phyloP scores from a whole-genome alignment of 495 filamentous ascomycete genomes.

The Lasiosphaeria ovina region DNA sequence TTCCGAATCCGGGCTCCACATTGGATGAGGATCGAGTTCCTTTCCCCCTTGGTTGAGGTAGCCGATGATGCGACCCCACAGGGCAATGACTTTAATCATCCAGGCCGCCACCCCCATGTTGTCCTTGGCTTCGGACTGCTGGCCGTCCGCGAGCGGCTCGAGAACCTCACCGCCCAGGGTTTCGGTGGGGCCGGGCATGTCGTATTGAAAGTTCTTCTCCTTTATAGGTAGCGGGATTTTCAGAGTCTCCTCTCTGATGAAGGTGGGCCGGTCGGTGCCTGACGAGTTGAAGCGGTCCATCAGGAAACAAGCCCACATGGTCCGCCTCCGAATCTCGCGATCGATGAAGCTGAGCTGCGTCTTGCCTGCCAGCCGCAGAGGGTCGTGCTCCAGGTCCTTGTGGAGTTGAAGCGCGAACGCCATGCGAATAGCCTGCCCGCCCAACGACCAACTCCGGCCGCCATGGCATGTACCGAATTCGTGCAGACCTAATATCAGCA shows the following conservation, averaged over 20 bases:
- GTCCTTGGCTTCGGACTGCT: conserved; percentile 63
- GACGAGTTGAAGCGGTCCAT: conserved; percentile 99
- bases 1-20: conserved; percentile 79
- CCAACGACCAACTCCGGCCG: conserved; percentile 91
- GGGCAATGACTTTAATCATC: conserved; percentile 77
- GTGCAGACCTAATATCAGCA: conserved; percentile 84
- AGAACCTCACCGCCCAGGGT: conserved; percentile 71
- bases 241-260: conserved; percentile 82
- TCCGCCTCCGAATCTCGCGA: conserved; percentile 84
- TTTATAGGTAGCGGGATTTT: conserved; percentile 89
- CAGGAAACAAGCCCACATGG: conserved; percentile 96
- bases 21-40: conserved; percentile 68
- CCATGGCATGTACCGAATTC: conserved; percentile 97
- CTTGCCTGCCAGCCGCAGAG: conserved; percentile 62
- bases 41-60: conserved; percentile 91
- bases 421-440: conserved; percentile 94
- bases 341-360: conserved; percentile 84
- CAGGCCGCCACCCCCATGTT: conserved; percentile 96
- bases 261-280: conserved; percentile 89
- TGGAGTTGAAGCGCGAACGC: conserved; percentile 94
- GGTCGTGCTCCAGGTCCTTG: conserved; percentile 87
- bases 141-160: conserved; percentile 61
- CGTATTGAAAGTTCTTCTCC: conserved; percentile 85
- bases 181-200: conserved; percentile 86
- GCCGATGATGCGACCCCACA: conserved; percentile 88